phyloP scores from a whole-genome alignment of 805 yeast genomes.

The Maudiozyma saulgeensis region DNA sequence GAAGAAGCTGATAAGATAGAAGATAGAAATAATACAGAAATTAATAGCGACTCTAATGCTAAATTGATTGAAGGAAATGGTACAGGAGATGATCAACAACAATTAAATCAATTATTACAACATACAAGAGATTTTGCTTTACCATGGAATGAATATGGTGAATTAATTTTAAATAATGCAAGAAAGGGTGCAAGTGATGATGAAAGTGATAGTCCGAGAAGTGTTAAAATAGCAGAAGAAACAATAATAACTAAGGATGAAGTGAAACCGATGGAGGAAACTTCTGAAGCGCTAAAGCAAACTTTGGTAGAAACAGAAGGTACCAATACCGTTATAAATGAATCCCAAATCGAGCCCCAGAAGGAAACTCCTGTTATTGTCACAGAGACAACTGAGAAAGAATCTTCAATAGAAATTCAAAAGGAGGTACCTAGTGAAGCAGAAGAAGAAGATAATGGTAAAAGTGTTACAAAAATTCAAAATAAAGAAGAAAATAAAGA shows the following conservation, averaged over 20 bases:
- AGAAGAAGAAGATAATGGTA: not conserved
- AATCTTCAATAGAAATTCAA: no score
- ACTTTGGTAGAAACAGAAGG: not conserved
- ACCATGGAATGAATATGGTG: constrained; percentile 40
- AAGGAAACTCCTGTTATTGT: no score
- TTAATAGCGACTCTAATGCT: not conserved
- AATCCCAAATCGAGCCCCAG: no score
- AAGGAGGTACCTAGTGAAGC: not conserved
- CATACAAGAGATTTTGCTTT: constrained; percentile 28
- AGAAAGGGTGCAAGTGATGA: constrained; percentile 1
- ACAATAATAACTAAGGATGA: not conserved
- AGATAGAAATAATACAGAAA: constrained; percentile 13
- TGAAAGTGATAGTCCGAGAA: not conserved
- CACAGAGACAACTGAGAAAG: no score
- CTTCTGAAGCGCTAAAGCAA: not conserved
- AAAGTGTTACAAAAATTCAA: not conserved
- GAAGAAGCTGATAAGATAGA: constrained; percentile 50
- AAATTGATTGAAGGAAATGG: no score
- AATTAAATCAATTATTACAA: constrained; percentile 1
- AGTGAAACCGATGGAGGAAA: not conserved
- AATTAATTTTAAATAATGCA: constrained; percentile 33
- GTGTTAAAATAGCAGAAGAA: not conserved
- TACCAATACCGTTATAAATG: no score
- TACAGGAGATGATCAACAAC: not conserved
- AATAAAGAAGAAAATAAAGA: not conserved